Evolutionary conservation across 106 monocot genomes (phyloP), one percentile per base, ranked within the genome.

Genomic region (Xerophyta viscosa): DNA sequence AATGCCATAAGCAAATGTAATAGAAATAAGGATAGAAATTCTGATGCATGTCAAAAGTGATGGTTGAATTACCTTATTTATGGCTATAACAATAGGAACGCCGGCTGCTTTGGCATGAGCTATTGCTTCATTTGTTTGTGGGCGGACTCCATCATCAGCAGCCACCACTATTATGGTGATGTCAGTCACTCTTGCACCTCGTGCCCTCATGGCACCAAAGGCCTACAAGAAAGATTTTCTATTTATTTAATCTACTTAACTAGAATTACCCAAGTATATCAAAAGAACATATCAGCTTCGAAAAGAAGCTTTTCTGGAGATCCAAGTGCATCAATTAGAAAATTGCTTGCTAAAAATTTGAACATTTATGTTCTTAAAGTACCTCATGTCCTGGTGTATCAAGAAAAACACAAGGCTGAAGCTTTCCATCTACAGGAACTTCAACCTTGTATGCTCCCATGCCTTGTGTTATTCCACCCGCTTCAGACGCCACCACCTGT

Each of bases 311-410:
- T 39, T 39, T 10, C 39, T 39, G 15, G n/a, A n/a, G n/a, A n/a
- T n/a, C n/a, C n/a, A n/a, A n/a, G n/a, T n/a, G n/a, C n/a, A n/a
- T n/a, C n/a, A n/a, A n/a, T n/a, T n/a, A n/a, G n/a, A n/a, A n/a
- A n/a, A n/a, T n/a, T n/a, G n/a, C n/a, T 39, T 39, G 39, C 39
- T 15, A 39, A 39, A 39, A 39, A 15, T 39, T 12, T 3, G 15
- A 39, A 3, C 1, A 12, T 2, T 39, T 12, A 15, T 2, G 15
- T 29, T 31, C 4, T 12, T 27, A 29, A 39, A 47, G 39, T 75
- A 98, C 98, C 89, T 86, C 96, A 57, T 98, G 96, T 20, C 96
- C 96, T 31, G 96, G 96, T 30, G 96, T 98, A 58, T 98, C 96
- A 52, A 98, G 89, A 58, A 98, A 98, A 51, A 90, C 73, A 66